phyloP scores from a whole-genome alignment of 768 basidiomycete genomes.

The Fomitopsis serialis region DNA sequence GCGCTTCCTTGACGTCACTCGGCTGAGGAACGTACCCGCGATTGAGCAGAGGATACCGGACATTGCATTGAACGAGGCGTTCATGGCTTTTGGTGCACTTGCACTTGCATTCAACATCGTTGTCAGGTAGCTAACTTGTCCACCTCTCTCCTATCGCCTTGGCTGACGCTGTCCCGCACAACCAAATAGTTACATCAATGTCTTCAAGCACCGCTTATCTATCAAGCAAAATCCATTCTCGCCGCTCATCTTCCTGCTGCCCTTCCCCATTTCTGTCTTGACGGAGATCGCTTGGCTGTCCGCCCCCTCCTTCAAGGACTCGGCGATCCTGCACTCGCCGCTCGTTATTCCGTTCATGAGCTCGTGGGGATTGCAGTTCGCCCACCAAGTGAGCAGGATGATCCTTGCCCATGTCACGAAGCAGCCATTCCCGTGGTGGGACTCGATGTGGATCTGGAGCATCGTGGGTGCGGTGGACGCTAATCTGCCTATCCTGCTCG shows the following conservation, averaged over 20 bases:
- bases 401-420: conserved; percentile 91
- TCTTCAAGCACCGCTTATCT: conserved; percentile 51
- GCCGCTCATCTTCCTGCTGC: conserved; percentile 73
- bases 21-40: conserved; percentile 44
- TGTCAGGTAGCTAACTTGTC: conserved; percentile 42
- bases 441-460: conserved; percentile 83
- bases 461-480: conserved; percentile 76
- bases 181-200: conserved; percentile 66
- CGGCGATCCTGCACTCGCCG: conserved; percentile 68
- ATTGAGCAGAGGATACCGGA: conserved; percentile 51
- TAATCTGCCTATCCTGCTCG: conserved; percentile 63
- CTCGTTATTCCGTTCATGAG: conserved; percentile 84
- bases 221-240: conserved; percentile 35
- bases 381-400: conserved; percentile 87
- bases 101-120: conserved; percentile 78
- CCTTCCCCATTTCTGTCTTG: conserved; percentile 66
- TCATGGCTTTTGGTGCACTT: conserved; percentile 77
- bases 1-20: conserved; percentile 53
- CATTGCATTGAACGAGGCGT: conserved; percentile 75
- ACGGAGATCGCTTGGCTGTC: conserved; percentile 81
- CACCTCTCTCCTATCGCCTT: background rate
- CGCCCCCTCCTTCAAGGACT: conserved; percentile 53
- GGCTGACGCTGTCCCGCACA: background rate
- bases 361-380: conserved; percentile 91
- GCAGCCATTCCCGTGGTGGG: conserved; percentile 79